phyloP scores from a whole-genome alignment of 176 grass and related monocot species.

The Oryza officinalis region DNA sequence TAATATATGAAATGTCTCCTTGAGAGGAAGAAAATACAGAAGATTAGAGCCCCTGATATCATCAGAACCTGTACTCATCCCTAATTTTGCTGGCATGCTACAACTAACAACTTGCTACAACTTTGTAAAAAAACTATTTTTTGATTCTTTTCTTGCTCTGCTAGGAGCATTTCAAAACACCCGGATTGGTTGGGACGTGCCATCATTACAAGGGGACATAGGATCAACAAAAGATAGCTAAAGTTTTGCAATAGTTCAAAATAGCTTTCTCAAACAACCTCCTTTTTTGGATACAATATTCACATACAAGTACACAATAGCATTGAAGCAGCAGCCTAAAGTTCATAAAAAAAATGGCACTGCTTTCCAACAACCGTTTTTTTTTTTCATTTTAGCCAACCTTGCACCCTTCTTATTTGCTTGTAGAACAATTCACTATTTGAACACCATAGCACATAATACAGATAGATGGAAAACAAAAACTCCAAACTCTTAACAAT shows the following conservation, averaged over 20 bases:
- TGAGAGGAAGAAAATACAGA: not conserved
- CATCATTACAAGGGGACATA: conserved; percentile 30
- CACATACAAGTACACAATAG: not conserved
- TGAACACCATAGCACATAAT: not conserved
- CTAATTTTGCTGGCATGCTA: not conserved
- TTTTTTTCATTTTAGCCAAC: not conserved
- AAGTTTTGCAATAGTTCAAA: not conserved
- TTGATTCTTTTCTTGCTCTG: not conserved
- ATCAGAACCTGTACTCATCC: not conserved
- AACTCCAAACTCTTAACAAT: not conserved
- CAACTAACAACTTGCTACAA: not conserved
- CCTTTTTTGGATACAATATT: conserved; percentile 25
- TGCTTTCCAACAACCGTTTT: not conserved
- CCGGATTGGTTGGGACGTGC: conserved; percentile 5
- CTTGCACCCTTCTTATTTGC: not conserved
- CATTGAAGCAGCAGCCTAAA: not conserved
- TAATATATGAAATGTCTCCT: not conserved
- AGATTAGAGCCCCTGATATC: not conserved
- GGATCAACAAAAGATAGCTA: not conserved
- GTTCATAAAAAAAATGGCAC: not conserved
- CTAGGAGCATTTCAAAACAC: conserved; percentile 16
- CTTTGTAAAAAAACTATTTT: not conserved
- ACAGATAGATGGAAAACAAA: not conserved
- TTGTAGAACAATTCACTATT: not conserved
- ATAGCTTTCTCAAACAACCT: not conserved